phyloP scores from a whole-genome alignment of 2,329 filamentous ascomycete genomes.

The Monosporascus sp. region DNA sequence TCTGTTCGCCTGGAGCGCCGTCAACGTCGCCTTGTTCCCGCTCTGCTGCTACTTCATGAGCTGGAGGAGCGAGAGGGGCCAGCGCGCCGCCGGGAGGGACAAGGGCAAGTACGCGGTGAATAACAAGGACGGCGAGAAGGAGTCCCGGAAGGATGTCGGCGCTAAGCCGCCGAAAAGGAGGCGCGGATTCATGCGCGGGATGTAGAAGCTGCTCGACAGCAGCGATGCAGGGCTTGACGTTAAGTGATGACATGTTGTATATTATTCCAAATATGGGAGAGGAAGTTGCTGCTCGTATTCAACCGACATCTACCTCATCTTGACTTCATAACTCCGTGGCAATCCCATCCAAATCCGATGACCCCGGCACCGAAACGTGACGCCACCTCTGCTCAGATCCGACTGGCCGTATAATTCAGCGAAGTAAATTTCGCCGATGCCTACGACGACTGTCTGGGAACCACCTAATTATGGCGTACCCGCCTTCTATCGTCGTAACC shows the following conservation, averaged over 20 bases:
- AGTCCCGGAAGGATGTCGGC: constrained; percentile 23
- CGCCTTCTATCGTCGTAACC: too few relatives aligned
- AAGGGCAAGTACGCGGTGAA: constrained; percentile 24
- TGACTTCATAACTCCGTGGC: too few relatives aligned
- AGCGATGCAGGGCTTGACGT: too few relatives aligned
- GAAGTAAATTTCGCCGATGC: too few relatives aligned
- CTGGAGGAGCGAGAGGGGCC: constrained; percentile 32
- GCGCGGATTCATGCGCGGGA: constrained; percentile 28
- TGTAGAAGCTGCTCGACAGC: constrained; percentile 5
- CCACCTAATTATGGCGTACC: too few relatives aligned
- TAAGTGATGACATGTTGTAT: not conserved
- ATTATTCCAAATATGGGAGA: not conserved
- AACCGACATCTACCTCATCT: too few relatives aligned
- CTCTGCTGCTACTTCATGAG: constrained; percentile 39
- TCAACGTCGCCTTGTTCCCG: constrained; percentile 51
- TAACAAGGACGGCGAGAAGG: constrained; percentile 18
- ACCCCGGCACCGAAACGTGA: too few relatives aligned
- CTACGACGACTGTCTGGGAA: too few relatives aligned
- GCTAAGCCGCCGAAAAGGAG: constrained; percentile 23
- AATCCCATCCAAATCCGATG: too few relatives aligned
- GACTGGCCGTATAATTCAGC: too few relatives aligned
- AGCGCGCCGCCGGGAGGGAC: constrained; percentile 18
- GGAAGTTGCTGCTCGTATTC: too few relatives aligned
- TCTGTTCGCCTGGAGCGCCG: constrained; percentile 51
- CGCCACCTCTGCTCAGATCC: too few relatives aligned